Base-by-base conservation (phyloP, 2,329 filamentous ascomycete species). In the Aspergillus latus region DNA sequence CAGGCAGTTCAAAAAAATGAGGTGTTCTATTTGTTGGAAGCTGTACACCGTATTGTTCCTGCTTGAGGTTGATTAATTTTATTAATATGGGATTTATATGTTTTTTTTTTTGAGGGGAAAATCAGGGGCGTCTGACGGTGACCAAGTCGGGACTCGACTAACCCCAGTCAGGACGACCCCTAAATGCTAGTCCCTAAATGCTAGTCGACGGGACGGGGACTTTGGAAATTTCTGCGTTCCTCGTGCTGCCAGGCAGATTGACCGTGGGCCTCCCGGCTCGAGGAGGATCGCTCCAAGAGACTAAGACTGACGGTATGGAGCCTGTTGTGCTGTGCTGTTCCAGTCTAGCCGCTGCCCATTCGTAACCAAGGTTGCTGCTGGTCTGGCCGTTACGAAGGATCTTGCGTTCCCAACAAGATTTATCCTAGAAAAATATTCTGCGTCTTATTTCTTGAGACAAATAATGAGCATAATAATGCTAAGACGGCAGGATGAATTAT, bases 311-410 rank as follows among this genome's bases (percentile, higher is more conserved):
- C 29, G 7, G 49, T 21, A 52, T 52, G 37, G 48, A 50, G 37
- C 36, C 37, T 16, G 30, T 11, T 46, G 26, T 46, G 44, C 44
- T 34, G 44, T 47, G 11, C 44, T 36, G n/a, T 29, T 29, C 44
- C 44, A 42, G 44, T 32, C 44, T 46, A 30, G 44, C 26, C 29
- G 36, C n/a, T 40, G 32, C 16, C 53, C 53, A 56, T 44, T 46
- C 40, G 40, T 42, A 49, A 49, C 52, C 53, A 56, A 32, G 47
- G 53, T 56, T 51, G 47, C 15, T 28, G 28, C n/a, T 44, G 52
- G 49, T 51, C 53, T 56, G 46, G 53, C 32, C 53, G 42, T 49
- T 47, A n/a, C 32, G 7, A 43, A 34, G 44, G 26, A 49, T 54
- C 37, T 42, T 42, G 39, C 39, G 16, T 42, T 28, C 52, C 7